Evolutionary conservation across 352 stramenopile genomes (phyloP), one percentile per base, ranked within the genome.

Genomic region (Globisporangium apiculatum): DNA sequence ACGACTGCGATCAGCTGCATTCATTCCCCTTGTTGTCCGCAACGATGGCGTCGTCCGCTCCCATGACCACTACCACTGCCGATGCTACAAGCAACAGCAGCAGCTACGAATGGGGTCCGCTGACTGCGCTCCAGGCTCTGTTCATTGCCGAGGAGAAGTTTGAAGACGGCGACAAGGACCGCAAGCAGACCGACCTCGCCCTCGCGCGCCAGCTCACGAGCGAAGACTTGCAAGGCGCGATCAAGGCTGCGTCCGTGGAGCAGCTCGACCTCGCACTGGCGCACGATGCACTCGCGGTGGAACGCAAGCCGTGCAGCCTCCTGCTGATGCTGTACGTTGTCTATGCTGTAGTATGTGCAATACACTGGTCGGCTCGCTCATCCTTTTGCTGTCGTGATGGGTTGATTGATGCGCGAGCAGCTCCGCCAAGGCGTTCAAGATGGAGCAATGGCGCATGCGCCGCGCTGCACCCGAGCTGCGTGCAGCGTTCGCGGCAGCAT

Each of bases 251-350:
- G 38, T 84, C 79, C 17, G 55, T 90, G 11, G 72, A 64, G 4
- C 77, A 92, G 60, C 53, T 92, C 31, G 79, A 90, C 54, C 51
- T 71, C 38, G 79, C 65, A 57, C 66, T 92, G 11, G 64, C 62
- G 14, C 67, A 88, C 57, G 76, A 83, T 38, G 58, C 64, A 51
- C 62, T 92, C 7, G 58, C 68, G 10, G 67, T 76, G 1, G 80
- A 86, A 46, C 74, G 67, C 52, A 77, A 86, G 51, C 77, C 82
- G 31, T 58, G 65, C 43, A 71, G 65, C 57, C 66, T 71, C 40
- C 69, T 82, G 6, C 18, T 71, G 36, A 45, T 92, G 35, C 55
- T 92, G 65, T 89, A 66, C 45, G 75, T 65, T 1, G 15, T 11
- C 3, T 46, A 12, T 12, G 17, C 11, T 37, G 17, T 48, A 40